A percentile compares a stretch with the other conserved stretches of the same genome.
Evolutionary conservation across 2,329 filamentous ascomycete genomes (phyloP).

Genomic region (Aspergillus oerlinghausenensis): DNA sequence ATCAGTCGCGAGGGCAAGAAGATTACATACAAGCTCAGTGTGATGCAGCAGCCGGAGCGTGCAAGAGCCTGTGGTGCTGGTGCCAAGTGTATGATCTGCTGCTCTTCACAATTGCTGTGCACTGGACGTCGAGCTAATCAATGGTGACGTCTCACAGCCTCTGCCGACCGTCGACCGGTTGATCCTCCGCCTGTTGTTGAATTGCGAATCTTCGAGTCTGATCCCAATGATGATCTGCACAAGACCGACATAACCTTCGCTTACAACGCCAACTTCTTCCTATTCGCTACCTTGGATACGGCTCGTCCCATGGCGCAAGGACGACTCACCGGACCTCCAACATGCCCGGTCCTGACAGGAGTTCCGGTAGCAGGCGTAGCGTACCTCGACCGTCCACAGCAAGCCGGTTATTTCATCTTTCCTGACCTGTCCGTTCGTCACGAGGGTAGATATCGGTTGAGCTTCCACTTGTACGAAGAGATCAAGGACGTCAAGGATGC

Average conservation of each 20-base stretch:
- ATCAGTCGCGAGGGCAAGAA: slow-evolving; percentile 70
- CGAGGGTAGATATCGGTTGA: slow-evolving; percentile 86
- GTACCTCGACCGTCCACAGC: slow-evolving; percentile 79
- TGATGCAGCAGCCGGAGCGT: slow-evolving; percentile 91
- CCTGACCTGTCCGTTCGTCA: slow-evolving; percentile 94
- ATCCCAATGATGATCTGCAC: slow-evolving; percentile 51
- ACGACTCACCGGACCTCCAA: slow-evolving; percentile 64
- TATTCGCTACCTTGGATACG: slow-evolving; percentile 86
- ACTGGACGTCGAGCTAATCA: slow-evolving; percentile 5
- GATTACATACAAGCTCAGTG: slow-evolving; percentile 75
- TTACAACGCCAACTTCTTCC: slow-evolving; percentile 96
- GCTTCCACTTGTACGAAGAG: slow-evolving; percentile 90
- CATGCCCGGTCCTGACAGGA: slow-evolving; percentile 80
- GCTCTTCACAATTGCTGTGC: background rate
- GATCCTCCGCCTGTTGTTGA: slow-evolving; percentile 94
- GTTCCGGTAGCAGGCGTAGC: slow-evolving; percentile 94
- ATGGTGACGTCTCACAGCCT: slow-evolving; percentile 49
- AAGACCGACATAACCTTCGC: slow-evolving; percentile 74
- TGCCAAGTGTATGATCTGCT: slow-evolving; percentile 67
- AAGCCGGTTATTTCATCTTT: slow-evolving; percentile 92
- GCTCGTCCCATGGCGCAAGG: slow-evolving; percentile 78
- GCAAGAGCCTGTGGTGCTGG: slow-evolving; percentile 93
- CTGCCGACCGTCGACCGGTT: slow-evolving; percentile 83
- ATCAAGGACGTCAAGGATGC: slow-evolving; percentile 79
- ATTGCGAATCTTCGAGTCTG: slow-evolving; percentile 73